Base-by-base conservation (phyloP, 108 stramenopile genomes). In the Nitzschia sp. region DNA sequence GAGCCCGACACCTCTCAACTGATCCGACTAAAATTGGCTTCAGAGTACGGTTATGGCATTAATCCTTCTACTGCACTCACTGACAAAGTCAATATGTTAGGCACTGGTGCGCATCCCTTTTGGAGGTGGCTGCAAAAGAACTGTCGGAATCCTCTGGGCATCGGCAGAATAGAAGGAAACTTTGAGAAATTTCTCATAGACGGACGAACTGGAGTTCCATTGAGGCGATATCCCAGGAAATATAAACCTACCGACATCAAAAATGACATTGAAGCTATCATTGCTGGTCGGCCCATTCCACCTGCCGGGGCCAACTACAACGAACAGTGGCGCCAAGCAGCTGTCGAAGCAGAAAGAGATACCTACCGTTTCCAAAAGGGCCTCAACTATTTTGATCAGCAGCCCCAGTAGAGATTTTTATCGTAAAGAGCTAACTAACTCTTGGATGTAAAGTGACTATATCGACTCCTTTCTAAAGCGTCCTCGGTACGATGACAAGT, bases 321-420 rank as follows among this genome's bases (percentile, higher is more conserved):
- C 21, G 94, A 95, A 66, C 82, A 87, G 60, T 95, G 94, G 94
- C 78, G 94, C 62, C 68, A 72, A 25, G 89, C 91, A 26, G 85
- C 85, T 15, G 87, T 81, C 38, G 94, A 91, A 51, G 88, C 91
- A 15, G 85, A 92, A 65, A 65, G 73, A 56, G 89, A 92, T 69
- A 91, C 90, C 19, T 95, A 93, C 65, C 79, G 91, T 27, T 95
- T 95, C 66, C 86, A 95, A 75, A 95, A 95, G 71, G 94, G 94
- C 8, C 77, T 95, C 32, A 95, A 95, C 65, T 81, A 82, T 59
- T 95, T 86, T 70, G 94, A 95, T 90, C 90, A 95, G 68, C 27
- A 61, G 23, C 19, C 35, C 21, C 18, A 51, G 19, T 51, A 51
- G 21, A 51, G 21, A 19, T 42, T 42, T 13, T 42, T 6, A 42